Conservation (phyloP, 345 rosid species). For the Euphorbia peplus region DNA sequence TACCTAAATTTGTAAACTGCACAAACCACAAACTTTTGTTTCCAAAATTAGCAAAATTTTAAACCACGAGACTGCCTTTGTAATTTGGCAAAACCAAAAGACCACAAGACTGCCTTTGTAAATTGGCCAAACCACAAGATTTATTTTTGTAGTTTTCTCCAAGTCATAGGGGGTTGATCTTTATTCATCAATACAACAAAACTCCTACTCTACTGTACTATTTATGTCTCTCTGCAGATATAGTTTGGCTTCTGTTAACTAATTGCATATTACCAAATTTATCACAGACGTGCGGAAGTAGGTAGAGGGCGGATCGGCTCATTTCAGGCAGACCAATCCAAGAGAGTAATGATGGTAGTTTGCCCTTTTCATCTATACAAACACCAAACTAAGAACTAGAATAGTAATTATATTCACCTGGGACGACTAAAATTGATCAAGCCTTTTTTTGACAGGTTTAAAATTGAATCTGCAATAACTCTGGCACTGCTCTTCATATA, state of each 20-base stretch:
- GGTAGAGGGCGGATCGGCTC: neutral
- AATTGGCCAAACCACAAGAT: too few relatives aligned
- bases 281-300: neutral
- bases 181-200: too few relatives aligned
- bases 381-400: neutral
- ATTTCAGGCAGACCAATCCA: neutral
- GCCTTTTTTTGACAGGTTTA: conserved; percentile 58
- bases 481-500: conserved; percentile 92
- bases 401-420: conserved; percentile 5
- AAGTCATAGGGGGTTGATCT: too few relatives aligned
- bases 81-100: too few relatives aligned
- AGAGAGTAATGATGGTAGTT: neutral
- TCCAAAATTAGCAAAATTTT: too few relatives aligned
- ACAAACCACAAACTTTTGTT: too few relatives aligned
- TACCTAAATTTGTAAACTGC: too few relatives aligned
- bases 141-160: too few relatives aligned
- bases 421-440: conserved; percentile 40
- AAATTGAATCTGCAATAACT: conserved; percentile 77
- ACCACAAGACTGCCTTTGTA: too few relatives aligned
- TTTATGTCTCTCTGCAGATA: neutral
- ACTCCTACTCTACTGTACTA: neutral
- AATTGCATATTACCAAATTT: neutral
- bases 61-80: too few relatives aligned
- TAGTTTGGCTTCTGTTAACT: neutral
- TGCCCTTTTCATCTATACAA: neutral